Conservation (phyloP, 139 green algal species). For the Ettlia oleoabundans region DNA sequence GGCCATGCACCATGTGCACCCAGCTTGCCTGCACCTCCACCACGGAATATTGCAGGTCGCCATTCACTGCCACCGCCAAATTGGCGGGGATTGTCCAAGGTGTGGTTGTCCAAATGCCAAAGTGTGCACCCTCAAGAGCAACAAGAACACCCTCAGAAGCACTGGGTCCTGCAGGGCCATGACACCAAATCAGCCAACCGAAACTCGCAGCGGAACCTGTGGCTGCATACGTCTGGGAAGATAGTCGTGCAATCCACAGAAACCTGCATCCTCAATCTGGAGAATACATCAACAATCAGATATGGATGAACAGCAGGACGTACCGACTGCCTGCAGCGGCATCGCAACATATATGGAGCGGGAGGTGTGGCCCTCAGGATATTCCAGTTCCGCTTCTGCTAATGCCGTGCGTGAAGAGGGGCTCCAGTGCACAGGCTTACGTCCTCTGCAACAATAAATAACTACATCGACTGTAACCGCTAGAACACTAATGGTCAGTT, state of each 20-base stretch:
- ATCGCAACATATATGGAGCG: constrained; percentile 92
- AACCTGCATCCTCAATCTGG: too few relatives aligned
- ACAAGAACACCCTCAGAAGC: constrained; percentile 10
- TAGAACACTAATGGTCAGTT: too few relatives aligned
- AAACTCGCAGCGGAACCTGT: too few relatives aligned
- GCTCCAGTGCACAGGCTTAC: constrained; percentile 98
- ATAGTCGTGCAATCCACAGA: too few relatives aligned
- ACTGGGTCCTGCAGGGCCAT: constrained; percentile 28
- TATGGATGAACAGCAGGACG: too few relatives aligned
- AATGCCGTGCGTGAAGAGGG: constrained; percentile 94
- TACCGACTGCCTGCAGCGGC: constrained; percentile 58
- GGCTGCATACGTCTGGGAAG: too few relatives aligned
- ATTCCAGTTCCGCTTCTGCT: constrained; percentile 98
- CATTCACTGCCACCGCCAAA: constrained; percentile 95
- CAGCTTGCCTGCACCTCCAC: constrained; percentile 58
- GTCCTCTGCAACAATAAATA: constrained; percentile 62
- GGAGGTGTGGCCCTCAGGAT: constrained; percentile 95
- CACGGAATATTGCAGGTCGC: constrained; percentile 88
- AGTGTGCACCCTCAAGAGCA: constrained; percentile 41
- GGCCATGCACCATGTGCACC: not conserved
- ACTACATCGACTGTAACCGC: too few relatives aligned
- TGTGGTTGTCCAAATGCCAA: constrained; percentile 99
- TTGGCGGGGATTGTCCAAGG: constrained; percentile 99
- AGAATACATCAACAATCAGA: not conserved
- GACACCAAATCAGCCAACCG: too few relatives aligned